Base-by-base conservation (phyloP, 305 asterid species). In the Solanum hybrid region DNA sequence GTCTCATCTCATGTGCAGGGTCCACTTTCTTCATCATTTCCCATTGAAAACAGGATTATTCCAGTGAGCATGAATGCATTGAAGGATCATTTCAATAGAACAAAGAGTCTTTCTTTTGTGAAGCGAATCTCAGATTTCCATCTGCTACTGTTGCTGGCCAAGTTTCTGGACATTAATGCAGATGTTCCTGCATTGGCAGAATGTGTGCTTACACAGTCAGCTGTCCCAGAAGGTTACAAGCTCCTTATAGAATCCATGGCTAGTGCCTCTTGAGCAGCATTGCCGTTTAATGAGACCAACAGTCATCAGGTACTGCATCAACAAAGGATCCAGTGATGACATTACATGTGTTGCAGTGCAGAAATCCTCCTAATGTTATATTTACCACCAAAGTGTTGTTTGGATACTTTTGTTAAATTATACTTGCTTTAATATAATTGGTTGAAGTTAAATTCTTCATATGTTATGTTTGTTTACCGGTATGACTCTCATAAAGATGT, bases 191-290 rank as follows among this genome's bases (percentile, higher is more conserved):
- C 98, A 26, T 89, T 97, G 91, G 93, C 98, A 1, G 98, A 91
- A 35, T 97, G 96, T 34, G 96, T 97, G 64, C 94, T 51, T 78
- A 60, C 92, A 27, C 95, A 95, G 92, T 92, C 96, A 31, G 89
- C 93, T 5, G 90, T 97, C 42, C 96, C 98, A n/a, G 99, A 96
- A 92, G 99, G 99, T 31, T 96, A 96, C 92, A 98, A 97, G 91
- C 95, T 97, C 29, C 89, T 97, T 24, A 95, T 97, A 78, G 98
- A 96, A 91, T 95, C 99, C 24, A 87, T 97, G 94, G 98, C 99
- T 85, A 89, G 78, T 80, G 87, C 96, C 12, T 90, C 93, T 86
- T 94, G 93, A 92, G 32, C 89, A 51, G 72, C 86, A 72, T 32
- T 0, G 3, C 73, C 22, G 26, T 17, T 17, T 82, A 51, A 82